Base-by-base conservation (phyloP, 2,329 filamentous ascomycete species). In the Diaporthe batatas region DNA sequence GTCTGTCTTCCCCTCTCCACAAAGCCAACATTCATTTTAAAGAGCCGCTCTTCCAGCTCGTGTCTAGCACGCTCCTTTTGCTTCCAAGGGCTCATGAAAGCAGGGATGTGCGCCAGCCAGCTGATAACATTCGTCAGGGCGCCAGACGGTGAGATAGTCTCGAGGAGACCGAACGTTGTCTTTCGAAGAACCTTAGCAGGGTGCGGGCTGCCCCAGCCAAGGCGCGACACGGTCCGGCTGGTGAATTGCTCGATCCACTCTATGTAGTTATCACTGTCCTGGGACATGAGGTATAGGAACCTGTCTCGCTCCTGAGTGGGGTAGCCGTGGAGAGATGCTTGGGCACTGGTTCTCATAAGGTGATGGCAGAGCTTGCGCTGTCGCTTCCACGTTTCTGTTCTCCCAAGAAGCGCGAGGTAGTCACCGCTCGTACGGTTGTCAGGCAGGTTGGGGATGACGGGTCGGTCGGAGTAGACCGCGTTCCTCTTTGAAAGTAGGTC, bases 221-320 rank as follows among this genome's bases (percentile, higher is more conserved):
- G 81, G 1, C 85, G 82, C 6, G 84, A 83, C 3, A 86, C 83
- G 8, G 84, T 86, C 5, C 85, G 81, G 29, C 81, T 79, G 7
- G 85, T 86, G 77, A 86, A 85, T 75, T 86, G 84, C 78, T 87
- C 85, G 65, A 86, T 79, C 75, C 82, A 84, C 74, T 85, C 83
- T 49, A 83, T 79, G 74, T 86, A 87, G 44, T 83, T 81, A n/a
- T 77, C 77, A 1, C 84, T 79, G 29, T 84, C 80, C 25, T 78
- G 79, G 8, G 77, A 81, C 55, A 87, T 79, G 6, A 84, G 80
- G 64, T 84, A 84, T 21, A 87, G 77, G 72, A 86, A 84, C 1
- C 83, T 82, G 70, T 88, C 85, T 54, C 85, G 81, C 78, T 87
- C 85, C 53, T 79, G 79, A 0, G 81, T 79, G 3, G 85, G 85